Percentiles rank a stretch among this genome's conserved stretches.
These are phyloP conservation scores for Stagonosporopsis rhizophila DNA, from an alignment of 2,329 filamentous ascomycete genomes.

Conservation along the genomic window DNA sequence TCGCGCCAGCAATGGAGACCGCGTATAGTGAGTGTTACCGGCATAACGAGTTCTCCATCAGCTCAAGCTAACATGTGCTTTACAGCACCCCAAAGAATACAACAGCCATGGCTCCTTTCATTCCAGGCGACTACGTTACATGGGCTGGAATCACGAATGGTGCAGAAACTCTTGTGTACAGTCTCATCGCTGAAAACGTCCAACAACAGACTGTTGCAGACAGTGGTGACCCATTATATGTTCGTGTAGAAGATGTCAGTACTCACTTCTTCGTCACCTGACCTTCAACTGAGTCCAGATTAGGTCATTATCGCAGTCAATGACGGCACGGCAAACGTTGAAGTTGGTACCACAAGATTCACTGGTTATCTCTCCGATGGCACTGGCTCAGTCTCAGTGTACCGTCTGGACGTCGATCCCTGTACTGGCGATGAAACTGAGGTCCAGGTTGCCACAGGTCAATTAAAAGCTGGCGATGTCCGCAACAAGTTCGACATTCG, in stretches of 20 bases:
- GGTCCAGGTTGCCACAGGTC: constrained; percentile 44
- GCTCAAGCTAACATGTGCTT: constrained; percentile 34
- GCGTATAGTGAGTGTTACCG: not conserved
- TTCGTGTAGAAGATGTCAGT: not conserved
- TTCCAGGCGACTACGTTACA: constrained; percentile 52
- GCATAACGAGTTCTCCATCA: not conserved
- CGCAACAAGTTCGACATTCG: constrained; percentile 53
- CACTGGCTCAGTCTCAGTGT: constrained; percentile 43
- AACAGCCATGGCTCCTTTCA: constrained; percentile 51
- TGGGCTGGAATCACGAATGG: constrained; percentile 46
- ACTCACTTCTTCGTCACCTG: constrained; percentile 24
- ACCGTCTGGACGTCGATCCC: constrained; percentile 52
- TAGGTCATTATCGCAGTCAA: constrained; percentile 52
- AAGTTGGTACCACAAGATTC: constrained; percentile 44
- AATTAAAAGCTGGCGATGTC: constrained; percentile 33
- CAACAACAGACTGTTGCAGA: constrained; percentile 46
- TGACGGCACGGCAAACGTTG: constrained; percentile 42
- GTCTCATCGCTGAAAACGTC: constrained; percentile 49
- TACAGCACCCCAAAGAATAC: constrained; percentile 37
- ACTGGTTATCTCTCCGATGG: constrained; percentile 49
- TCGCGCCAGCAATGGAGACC: constrained; percentile 25
- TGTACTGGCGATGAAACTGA: constrained; percentile 51
- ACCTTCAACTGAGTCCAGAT: constrained; percentile 29
- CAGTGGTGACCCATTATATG: not conserved
- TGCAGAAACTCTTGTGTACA: constrained; percentile 47